Evolutionary conservation across 2,329 filamentous ascomycete genomes (phyloP), one percentile per base, ranked within the genome.

Genomic region (Ceratocystis colombiana): DNA sequence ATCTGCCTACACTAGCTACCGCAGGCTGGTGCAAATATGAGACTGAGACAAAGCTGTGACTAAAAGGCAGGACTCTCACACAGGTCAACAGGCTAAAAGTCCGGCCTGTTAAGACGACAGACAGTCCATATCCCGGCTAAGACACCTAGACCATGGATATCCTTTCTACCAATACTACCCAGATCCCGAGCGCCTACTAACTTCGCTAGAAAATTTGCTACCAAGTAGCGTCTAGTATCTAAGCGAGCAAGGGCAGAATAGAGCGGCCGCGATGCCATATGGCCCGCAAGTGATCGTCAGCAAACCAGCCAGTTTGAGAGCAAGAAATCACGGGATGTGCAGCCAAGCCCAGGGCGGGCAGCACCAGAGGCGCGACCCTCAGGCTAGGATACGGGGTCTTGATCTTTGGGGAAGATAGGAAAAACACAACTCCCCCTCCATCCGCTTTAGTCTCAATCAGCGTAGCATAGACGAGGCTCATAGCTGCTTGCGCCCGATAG

Each of bases 231-330:
- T 57, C 22, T 55, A 28, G 28, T 57, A 57, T 57, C 50, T 57
- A 57, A 57, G 50, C 50, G 50, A 57, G 50, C 50, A 15, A 57
- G 50, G 22, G 25, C 8, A 30, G 25, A 22, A 57, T 12, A n/a
- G 17, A 50, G 46, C 46, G 46, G 46, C 50, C 50, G 50, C 50
- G 22, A 28, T 57, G 25, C 50, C 50, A 30, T 57, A 30, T 57
- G 25, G 50, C 20, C 50, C 50, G 20, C 50, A 57, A 17, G 50
- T 28, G 50, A 57, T 30, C 10, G 50, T 28, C 28, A 28, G 22
- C 25, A 5, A 57, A 25, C 10, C 7, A 57, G 50, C 1, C 7
- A 37, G 33, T 37, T 37, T 50, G 46, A 50, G 20, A 22, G 46
- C 46, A 22, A 22, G 50, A 57, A 57, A 57, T 28, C 50, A 57